Evolutionary conservation across 805 yeast species (phyloP).

Genomic region (Danielia reshetovae): DNA sequence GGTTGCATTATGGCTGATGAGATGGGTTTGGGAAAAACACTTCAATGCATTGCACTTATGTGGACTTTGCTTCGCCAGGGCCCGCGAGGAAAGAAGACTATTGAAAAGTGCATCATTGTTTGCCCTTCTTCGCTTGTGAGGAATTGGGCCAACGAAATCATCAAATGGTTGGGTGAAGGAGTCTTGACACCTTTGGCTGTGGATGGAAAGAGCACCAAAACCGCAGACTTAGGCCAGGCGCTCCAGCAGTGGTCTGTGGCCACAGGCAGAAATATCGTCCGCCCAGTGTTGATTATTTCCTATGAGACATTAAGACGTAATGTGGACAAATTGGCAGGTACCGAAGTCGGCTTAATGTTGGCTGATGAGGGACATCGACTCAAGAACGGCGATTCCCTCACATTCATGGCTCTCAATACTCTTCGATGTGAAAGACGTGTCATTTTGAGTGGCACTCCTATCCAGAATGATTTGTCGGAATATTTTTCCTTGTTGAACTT

Average conservation of each 20-base stretch:
- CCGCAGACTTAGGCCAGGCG: constrained; percentile 62
- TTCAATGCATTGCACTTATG: constrained; percentile 84
- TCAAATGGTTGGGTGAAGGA: constrained; percentile 95
- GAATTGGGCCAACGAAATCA: constrained; percentile 96
- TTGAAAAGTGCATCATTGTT: constrained; percentile 85
- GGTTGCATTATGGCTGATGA: constrained; percentile 99
- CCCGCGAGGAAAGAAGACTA: constrained; percentile 78
- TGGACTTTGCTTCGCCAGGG: constrained; percentile 91
- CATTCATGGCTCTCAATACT: constrained; percentile 83
- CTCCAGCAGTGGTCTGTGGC: constrained; percentile 85
- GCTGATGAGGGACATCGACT: constrained; percentile 42
- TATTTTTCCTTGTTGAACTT: constrained; percentile 86
- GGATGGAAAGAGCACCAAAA: constrained; percentile 82
- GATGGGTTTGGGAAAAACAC: constrained; percentile 91
- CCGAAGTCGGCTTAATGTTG: constrained; percentile 80
- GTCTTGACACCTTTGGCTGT: constrained; percentile 82
- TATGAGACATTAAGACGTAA: constrained; percentile 91
- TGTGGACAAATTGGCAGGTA: constrained; percentile 64
- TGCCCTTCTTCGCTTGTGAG: constrained; percentile 93
- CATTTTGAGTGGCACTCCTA: constrained; percentile 93
- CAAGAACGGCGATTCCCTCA: constrained; percentile 79
- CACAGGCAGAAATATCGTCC: constrained; percentile 78
- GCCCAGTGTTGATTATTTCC: constrained; percentile 91
- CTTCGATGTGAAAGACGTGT: constrained; percentile 84
- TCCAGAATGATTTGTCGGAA: constrained; percentile 91